Percentiles rank a stretch among this genome's conserved stretches.
phyloP scores from a whole-genome alignment of 257 asterid genomes.

The Penstemon davidsonii region DNA sequence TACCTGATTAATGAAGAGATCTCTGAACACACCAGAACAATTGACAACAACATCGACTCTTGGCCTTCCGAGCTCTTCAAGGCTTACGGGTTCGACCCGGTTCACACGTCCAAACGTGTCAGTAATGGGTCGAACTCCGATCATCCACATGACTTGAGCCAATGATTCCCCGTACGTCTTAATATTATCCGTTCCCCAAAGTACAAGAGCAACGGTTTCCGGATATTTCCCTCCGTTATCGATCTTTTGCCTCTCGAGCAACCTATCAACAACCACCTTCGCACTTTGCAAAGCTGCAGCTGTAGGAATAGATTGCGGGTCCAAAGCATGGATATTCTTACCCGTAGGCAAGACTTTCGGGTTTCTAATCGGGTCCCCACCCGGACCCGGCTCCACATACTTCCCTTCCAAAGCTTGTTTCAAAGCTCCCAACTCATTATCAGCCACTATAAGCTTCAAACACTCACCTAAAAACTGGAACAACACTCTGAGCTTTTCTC shows the following conservation, averaged over 20 bases:
- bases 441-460: constrained; percentile 87
- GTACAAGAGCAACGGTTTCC: constrained; percentile 90
- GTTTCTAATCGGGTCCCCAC: constrained; percentile 97
- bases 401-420: constrained; percentile 96
- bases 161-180: constrained; percentile 96
- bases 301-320: constrained; percentile 94
- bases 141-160: constrained; percentile 96
- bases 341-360: constrained; percentile 97
- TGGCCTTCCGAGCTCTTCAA: constrained; percentile 97
- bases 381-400: constrained; percentile 93
- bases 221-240: constrained; percentile 93
- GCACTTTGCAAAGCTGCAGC: constrained; percentile 96
- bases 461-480: constrained; percentile 79
- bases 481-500: constrained; percentile 72
- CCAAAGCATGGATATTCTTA: constrained; percentile 94
- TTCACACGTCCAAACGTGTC: constrained; percentile 86
- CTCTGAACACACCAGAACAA: constrained; percentile 96
- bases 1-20: constrained; percentile 95
- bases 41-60: constrained; percentile 89
- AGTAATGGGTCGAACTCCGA: constrained; percentile 78
- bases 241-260: constrained; percentile 89
- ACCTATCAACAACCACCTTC: constrained; percentile 81
- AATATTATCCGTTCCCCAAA: constrained; percentile 97
- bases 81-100: constrained; percentile 74
- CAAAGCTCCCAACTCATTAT: constrained; percentile 87